Evolutionary conservation across 2,329 filamentous ascomycete genomes (phyloP).

Genomic region (Paecilomyces sp.): DNA sequence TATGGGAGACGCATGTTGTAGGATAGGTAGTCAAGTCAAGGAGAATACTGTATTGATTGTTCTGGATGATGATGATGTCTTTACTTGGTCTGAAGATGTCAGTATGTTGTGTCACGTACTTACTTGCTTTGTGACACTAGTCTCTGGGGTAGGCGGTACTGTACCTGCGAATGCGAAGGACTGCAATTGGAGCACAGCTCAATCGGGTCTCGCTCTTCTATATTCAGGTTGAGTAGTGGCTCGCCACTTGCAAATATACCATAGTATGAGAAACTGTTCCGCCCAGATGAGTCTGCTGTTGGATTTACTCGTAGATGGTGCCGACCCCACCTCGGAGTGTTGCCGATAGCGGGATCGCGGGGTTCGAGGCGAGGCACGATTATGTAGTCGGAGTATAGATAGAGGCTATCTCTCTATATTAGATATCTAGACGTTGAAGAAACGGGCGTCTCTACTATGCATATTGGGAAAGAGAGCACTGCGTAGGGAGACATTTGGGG

Average conservation of each 20-base stretch:
- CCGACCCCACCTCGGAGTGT: neutral
- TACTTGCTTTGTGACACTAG: neutral
- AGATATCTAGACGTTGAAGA: no score
- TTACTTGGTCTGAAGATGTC: neutral
- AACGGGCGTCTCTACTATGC: neutral
- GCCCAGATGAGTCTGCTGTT: neutral
- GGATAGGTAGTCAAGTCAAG: neutral
- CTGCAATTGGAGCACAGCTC: no score
- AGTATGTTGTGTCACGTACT: neutral
- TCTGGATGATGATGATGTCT: neutral
- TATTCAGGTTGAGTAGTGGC: neutral
- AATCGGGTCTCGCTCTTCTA: neutral
- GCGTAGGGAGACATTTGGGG: no score
- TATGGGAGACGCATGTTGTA: constrained; percentile 50
- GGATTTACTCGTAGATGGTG: neutral
- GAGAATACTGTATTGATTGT: neutral
- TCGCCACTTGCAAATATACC: neutral
- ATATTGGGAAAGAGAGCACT: no score
- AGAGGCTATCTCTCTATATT: neutral
- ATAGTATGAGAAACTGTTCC: neutral
- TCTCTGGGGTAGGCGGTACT: neutral
- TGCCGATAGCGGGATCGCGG: neutral
- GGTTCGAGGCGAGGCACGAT: neutral
- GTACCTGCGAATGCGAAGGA: neutral
- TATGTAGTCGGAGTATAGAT: neutral